Evolutionary conservation across 768 basidiomycete species (phyloP), one percentile per base, ranked within the genome.

Genomic region (Terana coerulea): DNA sequence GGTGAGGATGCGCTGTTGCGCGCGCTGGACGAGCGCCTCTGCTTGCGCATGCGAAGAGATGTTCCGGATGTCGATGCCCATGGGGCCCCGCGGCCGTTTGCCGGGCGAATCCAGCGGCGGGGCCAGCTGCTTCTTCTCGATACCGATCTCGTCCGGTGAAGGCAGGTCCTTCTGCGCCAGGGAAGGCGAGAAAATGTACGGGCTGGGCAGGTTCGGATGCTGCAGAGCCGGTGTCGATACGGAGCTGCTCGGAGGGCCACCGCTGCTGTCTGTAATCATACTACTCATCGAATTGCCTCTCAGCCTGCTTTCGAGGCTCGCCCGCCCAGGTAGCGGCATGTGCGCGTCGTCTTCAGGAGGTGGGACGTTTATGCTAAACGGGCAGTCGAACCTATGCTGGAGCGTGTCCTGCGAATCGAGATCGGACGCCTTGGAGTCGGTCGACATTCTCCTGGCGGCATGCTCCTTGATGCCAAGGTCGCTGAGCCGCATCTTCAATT

Each of bases 31-130:
- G n/a, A 90, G 77, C 36, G 83, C 87, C 59, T 88, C 84, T 3
- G 89, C 91, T 62, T 93, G 81, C 6, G 86, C 89, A 63, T 87
- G 84, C 3, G 84, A 85, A n/a, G 86, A 88, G 47, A 91, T 84
- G 0, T 75, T 69, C 40, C 73, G 72, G 44, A 86, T 69, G 53
- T 86, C 77, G 54, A 90, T 80, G 51, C 83, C 81, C 17, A 77
- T 61, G 21, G 48, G 31, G 6, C 28, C 29, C 15, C 34, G 47
- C 31, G 25, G 25, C 11, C 53, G 53, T 28, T 22, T 25, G 7
- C 24, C 15, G 2, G 45, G 25, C 4, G 34, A 35, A 8, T 29
- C 24, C 8, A 37, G 39, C 35, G 9, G 22, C 35, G 39, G 40
- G 22, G 36, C 44, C 41, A n/a, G 45, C 22, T 24, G 28, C 43